Base-by-base conservation (phyloP, 2,329 filamentous ascomycete genomes). In the Xylaria arbuscula region DNA sequence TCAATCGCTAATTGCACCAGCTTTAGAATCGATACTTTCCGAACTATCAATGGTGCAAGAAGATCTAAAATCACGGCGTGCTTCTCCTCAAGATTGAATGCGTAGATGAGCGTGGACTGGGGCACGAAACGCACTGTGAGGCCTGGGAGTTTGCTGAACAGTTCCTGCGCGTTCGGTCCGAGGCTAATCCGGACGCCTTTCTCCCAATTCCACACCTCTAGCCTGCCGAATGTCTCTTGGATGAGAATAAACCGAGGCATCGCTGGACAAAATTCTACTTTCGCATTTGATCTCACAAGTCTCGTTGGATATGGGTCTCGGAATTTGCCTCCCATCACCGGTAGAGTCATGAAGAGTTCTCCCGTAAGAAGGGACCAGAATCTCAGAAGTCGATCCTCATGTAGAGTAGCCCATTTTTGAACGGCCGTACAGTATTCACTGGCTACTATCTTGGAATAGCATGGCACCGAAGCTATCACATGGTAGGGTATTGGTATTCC, bases 41-140 rank as follows among this genome's bases (percentile, higher is more conserved):
- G 8, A 53, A 19, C 34, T n/a, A 0, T 7, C 17, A 40, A 50
- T 34, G 45, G 54, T 15, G 5, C 2, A 45, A 42, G n/a, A 19
- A 64, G 34, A n/a, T 64, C 54, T 17, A 58, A 34, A 19, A 58
- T 24, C 32, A 24, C 34, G 15, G 58, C 2, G 15, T 6, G 11
- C 51, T 13, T 34, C 51, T 13, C 45, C 22, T 17, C 34, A 10
- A 0, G 1, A 19, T 47, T 24, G 3, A 2, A 1, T 2, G 47
- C 47, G 4, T 53, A 64, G 10, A 64, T 15, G 4, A 64, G 62
- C n/a, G 28, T 64, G 36, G 62, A 28, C 38, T 36, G 13, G 6
- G 45, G 48, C 13, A 54, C 13, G 28, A 47, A 51, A 15, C 2
- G 50, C 11, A 53, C 28, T 10, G 1, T 6, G 15, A 10, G 6